phyloP scores from a whole-genome alignment of 2,329 filamentous ascomycete species.

The Rhytidhysteron rufulum region DNA sequence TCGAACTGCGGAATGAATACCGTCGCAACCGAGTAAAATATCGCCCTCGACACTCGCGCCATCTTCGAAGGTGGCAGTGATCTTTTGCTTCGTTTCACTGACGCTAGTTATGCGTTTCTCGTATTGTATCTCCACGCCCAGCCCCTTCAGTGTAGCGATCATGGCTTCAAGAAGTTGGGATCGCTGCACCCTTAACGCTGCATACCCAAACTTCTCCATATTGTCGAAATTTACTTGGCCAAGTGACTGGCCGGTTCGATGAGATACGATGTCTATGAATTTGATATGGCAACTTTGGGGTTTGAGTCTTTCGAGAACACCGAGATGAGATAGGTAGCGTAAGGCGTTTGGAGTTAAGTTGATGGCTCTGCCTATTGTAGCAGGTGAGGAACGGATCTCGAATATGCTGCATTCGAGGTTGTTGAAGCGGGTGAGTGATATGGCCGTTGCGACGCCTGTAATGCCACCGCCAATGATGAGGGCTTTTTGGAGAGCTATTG shows the following conservation, averaged over 20 bases:
- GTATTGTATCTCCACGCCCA: conserved; percentile 35
- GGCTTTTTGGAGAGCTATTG: conserved; percentile 11
- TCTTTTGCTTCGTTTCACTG: conserved; percentile 27
- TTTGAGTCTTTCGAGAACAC: conserved; percentile 36
- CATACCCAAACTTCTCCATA: conserved; percentile 38
- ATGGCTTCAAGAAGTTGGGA: conserved; percentile 40
- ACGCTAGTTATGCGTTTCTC: conserved; percentile 39
- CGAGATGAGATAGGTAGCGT: conserved; percentile 40
- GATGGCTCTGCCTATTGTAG: conserved; percentile 43
- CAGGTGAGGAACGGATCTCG: conserved; percentile 38
- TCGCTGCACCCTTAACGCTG: conserved; percentile 36
- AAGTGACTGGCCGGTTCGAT: conserved; percentile 35
- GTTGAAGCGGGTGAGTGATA: conserved; percentile 12
- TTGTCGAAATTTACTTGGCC: conserved; percentile 37
- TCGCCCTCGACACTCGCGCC: conserved; percentile 30
- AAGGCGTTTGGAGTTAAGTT: conserved; percentile 44
- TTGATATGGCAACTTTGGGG: conserved; percentile 37
- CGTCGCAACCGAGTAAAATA: conserved; percentile 39
- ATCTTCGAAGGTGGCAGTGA: conserved; percentile 37
- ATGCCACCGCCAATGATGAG: conserved; percentile 24
- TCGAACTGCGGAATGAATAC: conserved; percentile 38
- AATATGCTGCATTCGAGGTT: conserved; percentile 12
- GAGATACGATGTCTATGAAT: conserved; percentile 34
- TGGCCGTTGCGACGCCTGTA: conserved; percentile 16
- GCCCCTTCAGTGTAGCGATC: conserved; percentile 35